Percentiles rank a stretch among this genome's conserved stretches.
phyloP scores from a whole-genome alignment of 2,329 filamentous ascomycete species.

The Nothomitra cinnamomea region DNA sequence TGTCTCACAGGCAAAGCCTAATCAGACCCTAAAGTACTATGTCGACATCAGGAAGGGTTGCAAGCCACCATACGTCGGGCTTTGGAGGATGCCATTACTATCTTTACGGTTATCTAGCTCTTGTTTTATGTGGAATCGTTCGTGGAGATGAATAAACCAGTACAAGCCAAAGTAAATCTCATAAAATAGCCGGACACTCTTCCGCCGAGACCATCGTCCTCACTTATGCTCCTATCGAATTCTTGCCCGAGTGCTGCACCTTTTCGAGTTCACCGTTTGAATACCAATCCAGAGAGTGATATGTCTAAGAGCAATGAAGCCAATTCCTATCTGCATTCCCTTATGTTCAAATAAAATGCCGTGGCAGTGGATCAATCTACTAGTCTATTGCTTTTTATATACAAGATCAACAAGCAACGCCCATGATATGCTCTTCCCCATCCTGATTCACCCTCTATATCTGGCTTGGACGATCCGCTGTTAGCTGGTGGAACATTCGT shows the following conservation, averaged over 20 bases:
- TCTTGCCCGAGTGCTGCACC: too few relatives aligned
- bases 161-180: too few relatives aligned
- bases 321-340: neutral
- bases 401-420: neutral
- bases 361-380: too few relatives aligned
- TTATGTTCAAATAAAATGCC: neutral
- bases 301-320: neutral
- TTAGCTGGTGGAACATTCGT: neutral
- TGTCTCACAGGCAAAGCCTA: neutral
- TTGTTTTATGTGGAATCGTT: too few relatives aligned
- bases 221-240: too few relatives aligned
- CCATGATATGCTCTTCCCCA: too few relatives aligned
- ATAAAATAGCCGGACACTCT: too few relatives aligned
- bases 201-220: too few relatives aligned
- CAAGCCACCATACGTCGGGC: neutral
- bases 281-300: too few relatives aligned
- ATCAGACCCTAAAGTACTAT: neutral
- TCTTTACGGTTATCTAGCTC: too few relatives aligned
- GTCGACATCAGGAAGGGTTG: neutral
- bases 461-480: neutral
- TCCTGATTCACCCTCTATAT: neutral
- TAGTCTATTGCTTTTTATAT: neutral
- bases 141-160: too few relatives aligned
- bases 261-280: too few relatives aligned
- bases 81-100: constrained; percentile 11